phyloP scores from a whole-genome alignment of 371 early-diverging fungal species.

The Dichotomocladium elegans region DNA sequence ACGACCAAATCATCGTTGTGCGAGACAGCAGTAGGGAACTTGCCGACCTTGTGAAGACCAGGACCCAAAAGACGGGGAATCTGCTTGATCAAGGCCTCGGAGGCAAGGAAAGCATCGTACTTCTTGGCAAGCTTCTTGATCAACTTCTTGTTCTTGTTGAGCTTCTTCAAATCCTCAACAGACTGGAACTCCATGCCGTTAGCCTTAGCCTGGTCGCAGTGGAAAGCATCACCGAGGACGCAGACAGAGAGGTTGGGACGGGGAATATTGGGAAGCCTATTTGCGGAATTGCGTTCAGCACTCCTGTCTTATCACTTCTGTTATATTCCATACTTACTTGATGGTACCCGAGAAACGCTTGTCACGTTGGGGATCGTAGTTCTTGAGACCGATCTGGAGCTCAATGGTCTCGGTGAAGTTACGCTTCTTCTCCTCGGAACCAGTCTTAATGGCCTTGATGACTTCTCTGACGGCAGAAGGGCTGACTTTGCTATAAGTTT shows the following conservation, averaged over 20 bases:
- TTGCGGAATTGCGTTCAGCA: neutral
- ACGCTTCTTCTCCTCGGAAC: slow-evolving; percentile 84
- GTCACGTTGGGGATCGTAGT: slow-evolving; percentile 99
- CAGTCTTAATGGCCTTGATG: slow-evolving; percentile 63
- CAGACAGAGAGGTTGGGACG: slow-evolving; percentile 95
- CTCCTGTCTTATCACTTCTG: neutral
- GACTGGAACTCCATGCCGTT: slow-evolving; percentile 91
- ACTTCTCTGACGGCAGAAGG: slow-evolving; percentile 87
- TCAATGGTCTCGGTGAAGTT: slow-evolving; percentile 96
- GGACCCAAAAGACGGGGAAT: slow-evolving; percentile 97
- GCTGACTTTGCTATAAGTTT: slow-evolving; percentile 70
- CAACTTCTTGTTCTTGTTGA: slow-evolving; percentile 98
- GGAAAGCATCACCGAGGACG: slow-evolving; percentile 95
- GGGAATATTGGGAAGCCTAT: slow-evolving; percentile 46
- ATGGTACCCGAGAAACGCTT: slow-evolving; percentile 98
- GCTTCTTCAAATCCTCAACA: slow-evolving; percentile 98
- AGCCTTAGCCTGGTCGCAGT: slow-evolving; percentile 93
- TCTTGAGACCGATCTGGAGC: slow-evolving; percentile 97
- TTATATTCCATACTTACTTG: slow-evolving; percentile 30
- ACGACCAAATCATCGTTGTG: slow-evolving; percentile 88
- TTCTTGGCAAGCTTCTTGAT: slow-evolving; percentile 97
- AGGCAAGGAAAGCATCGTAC: slow-evolving; percentile 97
- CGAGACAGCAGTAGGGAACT: slow-evolving; percentile 97
- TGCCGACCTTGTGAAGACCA: slow-evolving; percentile 96
- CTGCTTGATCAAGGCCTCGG: slow-evolving; percentile 97